phyloP scores from a whole-genome alignment of 1,284 basidiomycete species.

The Thecaphora thlaspeos region DNA sequence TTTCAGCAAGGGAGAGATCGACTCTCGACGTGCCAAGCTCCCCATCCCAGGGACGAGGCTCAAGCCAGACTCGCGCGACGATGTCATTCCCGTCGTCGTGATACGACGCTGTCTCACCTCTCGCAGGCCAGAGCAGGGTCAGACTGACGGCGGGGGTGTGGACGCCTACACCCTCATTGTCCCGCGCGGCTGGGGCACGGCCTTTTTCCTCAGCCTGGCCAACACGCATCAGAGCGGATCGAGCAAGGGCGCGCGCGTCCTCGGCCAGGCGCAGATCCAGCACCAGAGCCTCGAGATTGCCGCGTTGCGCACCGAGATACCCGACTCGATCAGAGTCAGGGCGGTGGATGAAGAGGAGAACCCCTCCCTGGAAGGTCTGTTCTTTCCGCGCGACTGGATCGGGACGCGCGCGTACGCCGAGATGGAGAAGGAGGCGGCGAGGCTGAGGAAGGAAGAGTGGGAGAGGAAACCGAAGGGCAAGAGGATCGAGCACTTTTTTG shows the following conservation, averaged over 20 bases:
- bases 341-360: neutral
- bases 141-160: no score
- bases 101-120: conserved; percentile 20
- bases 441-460: conserved; percentile 29
- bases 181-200: conserved; percentile 51
- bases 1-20: conserved; percentile 50
- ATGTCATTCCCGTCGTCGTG: conserved; percentile 40
- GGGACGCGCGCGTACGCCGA: conserved; percentile 22
- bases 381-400: conserved; percentile 47
- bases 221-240: conserved; percentile 37
- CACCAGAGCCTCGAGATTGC: conserved; percentile 35
- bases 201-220: conserved; percentile 50
- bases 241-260: conserved; percentile 30
- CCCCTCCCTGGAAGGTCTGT: neutral
- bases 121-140: no score
- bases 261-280: conserved; percentile 46
- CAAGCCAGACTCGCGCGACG: conserved; percentile 36
- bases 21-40: conserved; percentile 38
- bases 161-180: conserved; percentile 44
- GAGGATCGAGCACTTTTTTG: conserved; percentile 34
- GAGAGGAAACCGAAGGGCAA: conserved; percentile 45
- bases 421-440: conserved; percentile 16
- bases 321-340: neutral
- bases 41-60: conserved; percentile 25
- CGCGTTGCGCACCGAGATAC: conserved; percentile 6